Conservation (phyloP, 306 rosid species). For the Quercus berberidifolia region DNA sequence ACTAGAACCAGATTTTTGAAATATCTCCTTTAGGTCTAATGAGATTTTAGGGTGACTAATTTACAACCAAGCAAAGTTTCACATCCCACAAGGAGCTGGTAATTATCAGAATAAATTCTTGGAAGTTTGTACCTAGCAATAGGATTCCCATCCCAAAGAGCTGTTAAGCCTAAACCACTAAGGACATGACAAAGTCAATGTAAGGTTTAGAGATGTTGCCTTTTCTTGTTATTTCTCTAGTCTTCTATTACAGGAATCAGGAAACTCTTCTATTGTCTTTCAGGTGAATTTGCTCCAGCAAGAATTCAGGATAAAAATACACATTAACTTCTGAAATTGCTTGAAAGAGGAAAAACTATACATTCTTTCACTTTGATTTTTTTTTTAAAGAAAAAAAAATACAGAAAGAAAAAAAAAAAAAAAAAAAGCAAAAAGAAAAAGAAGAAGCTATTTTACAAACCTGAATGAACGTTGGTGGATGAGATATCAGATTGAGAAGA, state of each 20-base stretch:
- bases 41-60: too few species aligned
- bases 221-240: too few species aligned
- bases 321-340: neutral
- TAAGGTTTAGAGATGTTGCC: neutral
- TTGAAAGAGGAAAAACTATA: neutral
- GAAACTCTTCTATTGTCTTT: neutral
- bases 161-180: neutral
- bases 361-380: neutral
- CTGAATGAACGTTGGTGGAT: slow-evolving; percentile 40
- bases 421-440: too few species aligned
- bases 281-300: neutral
- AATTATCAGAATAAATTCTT: too few species aligned
- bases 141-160: too few species aligned
- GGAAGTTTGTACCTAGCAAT: too few species aligned
- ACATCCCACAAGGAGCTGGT: too few species aligned
- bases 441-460: neutral
- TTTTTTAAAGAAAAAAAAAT: neutral
- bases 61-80: too few species aligned
- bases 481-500: neutral
- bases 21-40: too few species aligned
- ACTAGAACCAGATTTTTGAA: too few species aligned
- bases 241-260: neutral
- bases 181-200: neutral
- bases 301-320: neutral
- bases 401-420: too few species aligned